A percentile compares a stretch with the other conserved stretches of the same genome.
These are phyloP conservation scores for Rhizopus arrhizus DNA, from an alignment of 371 early-diverging fungal species.

Conservation along the genomic window DNA sequence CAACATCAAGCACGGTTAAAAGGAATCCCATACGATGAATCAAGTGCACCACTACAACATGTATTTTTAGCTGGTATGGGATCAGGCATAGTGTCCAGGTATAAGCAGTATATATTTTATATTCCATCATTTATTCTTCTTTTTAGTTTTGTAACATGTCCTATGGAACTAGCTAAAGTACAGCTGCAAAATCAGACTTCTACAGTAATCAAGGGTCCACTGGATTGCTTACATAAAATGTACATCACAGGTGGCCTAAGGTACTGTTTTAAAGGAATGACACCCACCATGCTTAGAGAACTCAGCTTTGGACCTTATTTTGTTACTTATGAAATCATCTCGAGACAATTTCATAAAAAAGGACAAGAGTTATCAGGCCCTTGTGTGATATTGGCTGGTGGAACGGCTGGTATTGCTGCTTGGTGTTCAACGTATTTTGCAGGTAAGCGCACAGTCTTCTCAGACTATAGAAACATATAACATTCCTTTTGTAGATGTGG, in stretches of 20 bases:
- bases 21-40: constrained; percentile 2
- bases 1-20: constrained; percentile 39
- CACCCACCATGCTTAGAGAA: constrained; percentile 68
- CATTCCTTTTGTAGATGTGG: constrained; percentile 55
- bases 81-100: constrained; percentile 67
- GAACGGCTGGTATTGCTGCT: constrained; percentile 73
- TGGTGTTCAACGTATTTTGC: constrained; percentile 82
- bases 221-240: constrained; percentile 64
- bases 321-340: constrained; percentile 68
- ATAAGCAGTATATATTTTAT: neutral
- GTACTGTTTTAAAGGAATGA: constrained; percentile 68
- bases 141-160: constrained; percentile 58
- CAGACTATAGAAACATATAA: neutral
- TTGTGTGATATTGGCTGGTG: constrained; percentile 72
- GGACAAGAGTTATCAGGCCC: constrained; percentile 52
- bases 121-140: neutral
- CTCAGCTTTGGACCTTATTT: constrained; percentile 82
- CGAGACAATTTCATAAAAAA: constrained; percentile 29
- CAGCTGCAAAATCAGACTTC: constrained; percentile 60
- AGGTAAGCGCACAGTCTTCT: constrained; percentile 35
- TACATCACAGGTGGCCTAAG: constrained; percentile 61
- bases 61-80: constrained; percentile 68
- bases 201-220: constrained; percentile 47
- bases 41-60: constrained; percentile 40
- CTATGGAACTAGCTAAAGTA: constrained; percentile 71